Base-by-base conservation (phyloP, 2,329 filamentous ascomycete genomes). In the Apiospora hydei region DNA sequence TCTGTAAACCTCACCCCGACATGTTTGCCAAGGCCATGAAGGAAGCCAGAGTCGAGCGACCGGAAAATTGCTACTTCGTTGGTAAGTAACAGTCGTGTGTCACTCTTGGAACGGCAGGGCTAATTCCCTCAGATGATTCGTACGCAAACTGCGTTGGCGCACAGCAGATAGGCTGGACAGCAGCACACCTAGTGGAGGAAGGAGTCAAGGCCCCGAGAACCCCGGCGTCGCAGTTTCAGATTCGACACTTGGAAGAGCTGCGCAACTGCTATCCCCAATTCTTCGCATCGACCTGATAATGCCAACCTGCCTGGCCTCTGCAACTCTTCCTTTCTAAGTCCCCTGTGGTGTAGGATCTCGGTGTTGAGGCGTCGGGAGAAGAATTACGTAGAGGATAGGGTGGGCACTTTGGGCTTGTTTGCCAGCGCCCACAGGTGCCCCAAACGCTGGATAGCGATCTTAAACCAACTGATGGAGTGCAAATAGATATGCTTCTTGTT, bases 1-100 rank as follows among this genome's bases (percentile, higher is more conserved):
- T 97, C 67, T 98, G 96, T 85, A 99, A 99, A 82, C 96, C 96
- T 3, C 88, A 93, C 71, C 86, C 87, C 70, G 90, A 91, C 69
- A 96, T 97, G 92, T 99, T 91, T 80, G 88, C 88, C 49, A 98
- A 96, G 83, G 96, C 94, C 7, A 98, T 98, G 93, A 85, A 82
- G 67, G 93, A 98, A 77, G 95, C 96, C 0, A 93, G 92, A 0
- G 89, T 93, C 1, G 87, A 88, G 18, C 87, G 89, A 47, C 84
- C 86, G 14, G 88, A 92, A 61, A 88, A 94, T 73, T 98, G 96
- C 82, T 99, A 93, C 80, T 99, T 98, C 81, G 94, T 99, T 76
- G 95, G 94, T 96, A 85, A 79, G 93, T 85, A 41, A 44, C 26
- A 44, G 51, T 11, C 24, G 7, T n/a, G 14, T 11, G 43, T 21